A percentile compares a stretch with the other conserved stretches of the same genome.
phyloP scores from a whole-genome alignment of 805 yeast genomes.

The Wickerhamiella vanderwaltii region DNA sequence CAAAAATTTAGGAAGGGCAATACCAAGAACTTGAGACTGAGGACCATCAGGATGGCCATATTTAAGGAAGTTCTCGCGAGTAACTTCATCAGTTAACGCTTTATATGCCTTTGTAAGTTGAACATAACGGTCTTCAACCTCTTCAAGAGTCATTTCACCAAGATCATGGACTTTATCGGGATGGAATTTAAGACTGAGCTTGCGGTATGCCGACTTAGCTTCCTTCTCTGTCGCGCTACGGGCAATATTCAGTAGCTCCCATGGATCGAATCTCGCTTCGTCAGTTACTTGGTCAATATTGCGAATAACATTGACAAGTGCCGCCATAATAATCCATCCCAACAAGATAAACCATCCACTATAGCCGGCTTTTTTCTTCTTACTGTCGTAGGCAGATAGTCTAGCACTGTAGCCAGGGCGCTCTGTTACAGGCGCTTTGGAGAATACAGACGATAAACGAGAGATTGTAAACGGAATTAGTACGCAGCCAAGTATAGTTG shows the following conservation, averaged over 20 bases:
- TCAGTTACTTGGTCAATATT: constrained; percentile 26
- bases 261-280: constrained; percentile 63
- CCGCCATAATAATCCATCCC: constrained; percentile 53
- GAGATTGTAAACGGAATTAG: constrained; percentile 48
- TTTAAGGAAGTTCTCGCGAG: constrained; percentile 65
- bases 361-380: constrained; percentile 23
- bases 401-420: constrained; percentile 8
- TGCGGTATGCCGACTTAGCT: constrained; percentile 71
- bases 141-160: constrained; percentile 43
- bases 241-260: constrained; percentile 66
- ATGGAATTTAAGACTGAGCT: constrained; percentile 75
- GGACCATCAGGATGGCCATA: constrained; percentile 99
- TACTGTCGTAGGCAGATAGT: constrained; percentile 17
- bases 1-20: constrained; percentile 84
- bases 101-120: constrained; percentile 84
- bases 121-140: constrained; percentile 66
- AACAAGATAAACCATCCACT: constrained; percentile 23
- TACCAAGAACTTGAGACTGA: constrained; percentile 78
- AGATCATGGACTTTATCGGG: constrained; percentile 75
- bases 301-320: constrained; percentile 30
- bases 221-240: constrained; percentile 60
- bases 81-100: constrained; percentile 81
- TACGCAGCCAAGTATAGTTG: constrained; percentile 57
- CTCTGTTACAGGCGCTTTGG: constrained; percentile 1
- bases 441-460: neutral